Conservation (phyloP, 225 moss, liverwort and hornwort genomes). For the Lunularia cruciata region DNA sequence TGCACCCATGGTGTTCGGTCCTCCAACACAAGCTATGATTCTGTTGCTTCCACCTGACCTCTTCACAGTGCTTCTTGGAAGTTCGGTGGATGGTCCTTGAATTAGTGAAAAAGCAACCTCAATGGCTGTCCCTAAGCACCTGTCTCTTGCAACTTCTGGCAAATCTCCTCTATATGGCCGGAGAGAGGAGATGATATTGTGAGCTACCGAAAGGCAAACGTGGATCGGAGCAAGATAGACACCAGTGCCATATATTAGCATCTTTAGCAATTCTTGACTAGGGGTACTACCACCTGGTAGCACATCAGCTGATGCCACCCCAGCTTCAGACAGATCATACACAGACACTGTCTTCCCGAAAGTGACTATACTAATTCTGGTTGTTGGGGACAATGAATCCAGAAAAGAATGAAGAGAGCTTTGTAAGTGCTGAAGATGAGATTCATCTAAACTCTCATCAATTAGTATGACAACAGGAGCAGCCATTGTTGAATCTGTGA, state of each 20-base stretch:
- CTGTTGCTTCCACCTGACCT: constrained; percentile 95
- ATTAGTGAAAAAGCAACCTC: constrained; percentile 85
- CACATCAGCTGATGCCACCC: constrained; percentile 91
- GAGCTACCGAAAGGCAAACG: constrained; percentile 78
- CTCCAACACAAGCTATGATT: constrained; percentile 86
- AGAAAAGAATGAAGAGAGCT: constrained; percentile 85
- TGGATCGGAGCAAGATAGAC: constrained; percentile 96
- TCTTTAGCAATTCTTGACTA: constrained; percentile 78
- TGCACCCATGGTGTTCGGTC: constrained; percentile 80
- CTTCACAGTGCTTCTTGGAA: constrained; percentile 69
- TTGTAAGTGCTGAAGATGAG: constrained; percentile 83
- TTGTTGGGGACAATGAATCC: constrained; percentile 69
- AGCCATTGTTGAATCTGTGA: constrained; percentile 90
- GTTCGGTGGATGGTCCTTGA: constrained; percentile 88
- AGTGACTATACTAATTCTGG: constrained; percentile 82
- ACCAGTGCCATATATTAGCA: constrained; percentile 98
- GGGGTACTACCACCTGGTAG: constrained; percentile 77
- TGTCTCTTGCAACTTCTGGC: constrained; percentile 77
- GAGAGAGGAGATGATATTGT: constrained; percentile 79
- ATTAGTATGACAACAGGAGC: constrained; percentile 84
- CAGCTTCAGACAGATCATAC: constrained; percentile 78
- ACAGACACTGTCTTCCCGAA: constrained; percentile 86
- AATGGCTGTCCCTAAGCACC: constrained; percentile 85
- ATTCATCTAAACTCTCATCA: constrained; percentile 88
- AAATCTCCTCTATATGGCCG: constrained; percentile 75